A percentile compares a stretch with the other conserved stretches of the same genome.
phyloP scores from a whole-genome alignment of 345 rosid species.

The Melaleuca alternifolia region DNA sequence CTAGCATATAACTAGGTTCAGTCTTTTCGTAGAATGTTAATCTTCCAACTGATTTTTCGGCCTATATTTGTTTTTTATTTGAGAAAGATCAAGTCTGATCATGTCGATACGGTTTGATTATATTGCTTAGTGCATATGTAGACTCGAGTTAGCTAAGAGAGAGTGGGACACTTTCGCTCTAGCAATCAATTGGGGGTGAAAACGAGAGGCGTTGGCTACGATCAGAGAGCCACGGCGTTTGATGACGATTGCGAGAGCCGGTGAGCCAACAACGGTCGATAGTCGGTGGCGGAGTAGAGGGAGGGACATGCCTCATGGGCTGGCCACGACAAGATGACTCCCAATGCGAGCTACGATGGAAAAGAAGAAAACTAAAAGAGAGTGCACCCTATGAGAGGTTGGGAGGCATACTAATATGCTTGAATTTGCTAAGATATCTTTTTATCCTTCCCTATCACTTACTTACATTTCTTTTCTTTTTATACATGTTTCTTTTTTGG shows the following conservation, averaged over 20 bases:
- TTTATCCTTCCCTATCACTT: not conserved
- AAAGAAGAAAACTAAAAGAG: not conserved
- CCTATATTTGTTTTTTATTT: not conserved
- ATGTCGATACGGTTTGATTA: not conserved
- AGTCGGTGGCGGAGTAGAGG: not conserved
- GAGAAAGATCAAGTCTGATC: not conserved
- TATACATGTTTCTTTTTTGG: not conserved
- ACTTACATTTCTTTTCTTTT: not conserved
- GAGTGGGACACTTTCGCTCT: not conserved
- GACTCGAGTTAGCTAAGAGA: not conserved
- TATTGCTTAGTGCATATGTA: not conserved
- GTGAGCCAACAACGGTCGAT: not conserved
- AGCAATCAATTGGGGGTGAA: not conserved
- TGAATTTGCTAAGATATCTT: not conserved
- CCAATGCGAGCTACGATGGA: not conserved
- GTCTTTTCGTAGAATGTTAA: not conserved
- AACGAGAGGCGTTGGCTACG: not conserved
- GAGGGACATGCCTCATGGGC: not conserved
- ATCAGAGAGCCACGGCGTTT: not conserved
- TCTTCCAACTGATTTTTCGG: no score
- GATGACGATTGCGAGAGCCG: not conserved
- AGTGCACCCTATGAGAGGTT: not conserved
- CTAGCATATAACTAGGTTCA: not conserved
- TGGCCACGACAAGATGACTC: not conserved
- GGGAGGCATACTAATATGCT: not conserved